phyloP scores from a whole-genome alignment of 768 basidiomycete genomes.

The Gymnopilus junonius region DNA sequence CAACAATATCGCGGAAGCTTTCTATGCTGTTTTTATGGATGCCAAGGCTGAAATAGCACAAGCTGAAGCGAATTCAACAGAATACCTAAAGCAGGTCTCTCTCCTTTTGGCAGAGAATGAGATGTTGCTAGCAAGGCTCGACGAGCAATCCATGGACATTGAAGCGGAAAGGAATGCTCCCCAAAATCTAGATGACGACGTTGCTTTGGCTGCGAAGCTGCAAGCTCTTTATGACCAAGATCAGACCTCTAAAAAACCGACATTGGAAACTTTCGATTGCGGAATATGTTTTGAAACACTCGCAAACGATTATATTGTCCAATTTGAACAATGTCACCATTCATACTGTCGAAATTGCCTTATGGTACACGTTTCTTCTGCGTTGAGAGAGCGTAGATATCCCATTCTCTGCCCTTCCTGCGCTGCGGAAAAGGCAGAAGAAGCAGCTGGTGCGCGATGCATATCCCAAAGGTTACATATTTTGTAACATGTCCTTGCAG shows the following conservation, averaged over 20 bases:
- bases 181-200: background rate
- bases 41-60: no score
- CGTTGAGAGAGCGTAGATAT: background rate
- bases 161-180: background rate
- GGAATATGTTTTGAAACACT: background rate
- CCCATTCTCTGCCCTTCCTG: background rate
- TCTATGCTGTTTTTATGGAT: background rate
- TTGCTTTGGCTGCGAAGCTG: background rate
- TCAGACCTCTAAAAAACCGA: background rate
- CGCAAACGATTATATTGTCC: background rate
- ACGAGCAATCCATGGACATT: background rate
- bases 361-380: background rate
- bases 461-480: background rate
- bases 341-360: background rate
- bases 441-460: background rate
- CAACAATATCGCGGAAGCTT: background rate
- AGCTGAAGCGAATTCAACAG: background rate
- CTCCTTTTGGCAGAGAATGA: background rate
- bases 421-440: background rate
- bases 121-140: background rate
- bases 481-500: background rate
- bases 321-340: background rate
- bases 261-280: background rate
- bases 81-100: background rate
- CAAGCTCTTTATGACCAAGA: background rate